These are phyloP conservation scores for Oryza officinalis DNA, from an alignment of 176 grass and related monocot species.

Conservation along the genomic window DNA sequence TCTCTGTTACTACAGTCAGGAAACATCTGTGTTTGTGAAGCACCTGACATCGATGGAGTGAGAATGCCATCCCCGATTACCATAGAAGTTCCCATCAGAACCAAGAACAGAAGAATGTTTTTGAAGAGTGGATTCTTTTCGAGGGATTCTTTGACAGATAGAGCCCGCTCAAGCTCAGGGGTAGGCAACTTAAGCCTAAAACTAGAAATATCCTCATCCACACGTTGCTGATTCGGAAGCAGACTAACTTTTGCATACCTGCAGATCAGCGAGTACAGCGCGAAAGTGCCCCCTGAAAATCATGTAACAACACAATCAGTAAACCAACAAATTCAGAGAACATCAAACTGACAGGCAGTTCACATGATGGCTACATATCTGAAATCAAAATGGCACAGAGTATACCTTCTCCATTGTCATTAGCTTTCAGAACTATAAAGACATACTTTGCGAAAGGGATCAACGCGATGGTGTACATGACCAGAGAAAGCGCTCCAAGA, in stretches of 20 bases:
- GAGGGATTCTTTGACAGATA: constrained; percentile 77
- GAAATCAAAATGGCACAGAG: constrained; percentile 13
- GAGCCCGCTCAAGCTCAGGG: constrained; percentile 83
- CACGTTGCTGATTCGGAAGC: constrained; percentile 88
- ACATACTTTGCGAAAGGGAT: constrained; percentile 90
- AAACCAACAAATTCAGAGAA: constrained; percentile 14
- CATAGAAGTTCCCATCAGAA: constrained; percentile 97
- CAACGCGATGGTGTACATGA: constrained; percentile 92
- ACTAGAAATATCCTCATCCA: constrained; percentile 91
- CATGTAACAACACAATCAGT: background rate
- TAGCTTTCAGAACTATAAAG: constrained; percentile 94
- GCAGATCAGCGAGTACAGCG: constrained; percentile 90
- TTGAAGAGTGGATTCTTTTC: constrained; percentile 78
- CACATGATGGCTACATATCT: background rate
- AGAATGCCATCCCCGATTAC: constrained; percentile 98
- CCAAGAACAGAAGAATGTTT: constrained; percentile 80
- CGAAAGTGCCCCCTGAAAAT: constrained; percentile 85
- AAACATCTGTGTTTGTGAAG: constrained; percentile 20
- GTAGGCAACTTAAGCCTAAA: constrained; percentile 91
- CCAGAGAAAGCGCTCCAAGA: constrained; percentile 83
- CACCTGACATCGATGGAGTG: constrained; percentile 98
- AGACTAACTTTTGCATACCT: constrained; percentile 92
- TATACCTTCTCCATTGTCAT: constrained; percentile 92
- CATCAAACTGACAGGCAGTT: background rate
- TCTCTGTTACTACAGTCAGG: background rate